These are phyloP conservation scores for Chytriomyces confervae DNA, from an alignment of 192 early-diverging fungal genomes.

Conservation along the genomic window DNA sequence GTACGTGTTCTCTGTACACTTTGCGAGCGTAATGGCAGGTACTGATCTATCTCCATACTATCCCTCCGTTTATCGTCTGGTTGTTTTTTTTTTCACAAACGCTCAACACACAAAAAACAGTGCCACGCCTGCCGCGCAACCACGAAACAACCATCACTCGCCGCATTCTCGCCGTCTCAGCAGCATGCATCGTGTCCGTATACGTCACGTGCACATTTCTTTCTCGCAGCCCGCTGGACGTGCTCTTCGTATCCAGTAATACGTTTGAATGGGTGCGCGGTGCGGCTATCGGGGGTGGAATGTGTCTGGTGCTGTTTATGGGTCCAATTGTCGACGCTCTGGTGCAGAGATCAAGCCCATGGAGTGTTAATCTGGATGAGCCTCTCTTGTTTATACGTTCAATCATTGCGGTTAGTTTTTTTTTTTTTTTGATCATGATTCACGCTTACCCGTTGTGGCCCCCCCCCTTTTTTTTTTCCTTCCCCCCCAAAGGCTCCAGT, in stretches of 20 bases:
- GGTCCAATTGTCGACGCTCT: background rate
- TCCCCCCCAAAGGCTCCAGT: constrained; percentile 69
- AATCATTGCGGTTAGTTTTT: constrained; percentile 14
- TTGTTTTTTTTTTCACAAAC: background rate
- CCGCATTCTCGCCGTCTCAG: background rate
- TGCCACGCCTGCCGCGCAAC: background rate
- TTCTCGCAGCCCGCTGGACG: background rate
- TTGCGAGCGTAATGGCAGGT: too few species aligned
- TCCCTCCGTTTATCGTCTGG: background rate
- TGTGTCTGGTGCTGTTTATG: constrained; percentile 6
- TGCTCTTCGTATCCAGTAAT: background rate
- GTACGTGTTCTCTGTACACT: too few species aligned
- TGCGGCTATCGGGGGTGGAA: background rate
- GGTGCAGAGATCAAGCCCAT: background rate
- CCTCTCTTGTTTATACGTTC: constrained; percentile 13
- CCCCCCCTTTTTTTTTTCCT: too few species aligned
- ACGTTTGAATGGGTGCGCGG: background rate
- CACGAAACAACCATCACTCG: background rate
- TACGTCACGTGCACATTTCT: background rate
- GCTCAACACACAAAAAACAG: too few species aligned
- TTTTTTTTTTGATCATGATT: too few species aligned
- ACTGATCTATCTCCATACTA: too few species aligned
- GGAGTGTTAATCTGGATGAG: background rate
- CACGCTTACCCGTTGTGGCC: too few species aligned
- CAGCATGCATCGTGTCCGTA: background rate